phyloP scores from a whole-genome alignment of 2,329 filamentous ascomycete genomes.

The Cercospora zeae-maydis region DNA sequence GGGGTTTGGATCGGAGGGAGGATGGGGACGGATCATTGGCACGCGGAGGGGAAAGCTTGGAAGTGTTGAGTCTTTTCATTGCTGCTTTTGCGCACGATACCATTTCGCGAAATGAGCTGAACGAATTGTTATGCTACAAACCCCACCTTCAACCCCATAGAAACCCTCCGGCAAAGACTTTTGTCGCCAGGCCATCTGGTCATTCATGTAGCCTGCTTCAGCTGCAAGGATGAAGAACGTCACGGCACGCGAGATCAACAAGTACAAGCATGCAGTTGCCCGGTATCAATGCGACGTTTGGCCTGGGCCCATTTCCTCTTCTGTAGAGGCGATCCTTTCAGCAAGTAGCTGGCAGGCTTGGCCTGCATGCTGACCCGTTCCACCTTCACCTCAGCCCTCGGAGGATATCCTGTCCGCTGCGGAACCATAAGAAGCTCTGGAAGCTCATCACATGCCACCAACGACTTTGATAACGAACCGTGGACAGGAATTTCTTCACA shows the following conservation, averaged over 20 bases:
- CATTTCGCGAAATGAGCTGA: conserved; percentile 9
- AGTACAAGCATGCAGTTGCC: not conserved
- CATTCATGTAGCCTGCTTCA: not conserved
- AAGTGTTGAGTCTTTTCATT: not conserved
- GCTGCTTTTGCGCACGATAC: conserved; percentile 14
- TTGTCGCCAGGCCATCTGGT: not conserved
- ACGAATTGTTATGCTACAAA: conserved; percentile 2
- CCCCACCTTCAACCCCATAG: not conserved
- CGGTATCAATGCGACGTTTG: not conserved
- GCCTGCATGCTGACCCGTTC: not conserved
- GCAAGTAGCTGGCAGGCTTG: conserved; percentile 1
- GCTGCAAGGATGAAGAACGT: not conserved
- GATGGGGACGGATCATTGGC: not conserved
- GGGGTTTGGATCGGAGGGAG: not conserved
- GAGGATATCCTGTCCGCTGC: not conserved
- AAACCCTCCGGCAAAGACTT: not conserved
- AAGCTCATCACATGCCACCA: not conserved
- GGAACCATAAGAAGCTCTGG: not conserved
- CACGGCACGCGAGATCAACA: not conserved
- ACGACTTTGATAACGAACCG: not conserved
- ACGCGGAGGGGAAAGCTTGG: not conserved
- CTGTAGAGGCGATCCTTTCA: conserved; percentile 8
- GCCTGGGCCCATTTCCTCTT: conserved; percentile 3
- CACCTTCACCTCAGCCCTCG: not conserved
- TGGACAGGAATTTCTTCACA: not conserved